These are phyloP conservation scores for Kodamaea lidongshanica DNA, from an alignment of 805 yeast species.

Conservation along the genomic window DNA sequence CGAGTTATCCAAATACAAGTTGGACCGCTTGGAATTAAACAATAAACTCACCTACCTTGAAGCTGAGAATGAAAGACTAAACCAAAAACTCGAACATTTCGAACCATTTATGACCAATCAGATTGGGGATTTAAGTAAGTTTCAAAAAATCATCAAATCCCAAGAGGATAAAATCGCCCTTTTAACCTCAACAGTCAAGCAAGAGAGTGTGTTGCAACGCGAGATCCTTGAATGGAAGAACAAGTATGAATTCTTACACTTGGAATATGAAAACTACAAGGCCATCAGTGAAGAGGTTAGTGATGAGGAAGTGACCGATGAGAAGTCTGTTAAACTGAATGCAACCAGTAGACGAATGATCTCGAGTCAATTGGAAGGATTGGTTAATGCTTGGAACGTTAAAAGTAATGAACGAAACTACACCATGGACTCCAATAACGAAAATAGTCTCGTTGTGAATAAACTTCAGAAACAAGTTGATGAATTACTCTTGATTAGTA, in stretches of 20 bases:
- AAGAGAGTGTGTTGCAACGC: constrained; percentile 39
- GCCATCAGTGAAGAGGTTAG: constrained; percentile 27
- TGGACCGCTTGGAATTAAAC: constrained; percentile 39
- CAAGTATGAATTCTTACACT: constrained; percentile 37
- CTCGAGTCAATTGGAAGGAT: constrained; percentile 30
- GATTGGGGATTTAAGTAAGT: constrained; percentile 43
- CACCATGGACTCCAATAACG: constrained; percentile 8
- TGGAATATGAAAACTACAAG: constrained; percentile 40
- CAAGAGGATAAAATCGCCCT: constrained; percentile 44
- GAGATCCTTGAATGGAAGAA: constrained; percentile 44
- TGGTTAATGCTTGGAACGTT: constrained; percentile 29
- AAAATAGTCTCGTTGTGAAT: constrained; percentile 18
- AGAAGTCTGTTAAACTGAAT: constrained; percentile 19
- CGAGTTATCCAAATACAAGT: constrained; percentile 34
- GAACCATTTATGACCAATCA: constrained; percentile 51
- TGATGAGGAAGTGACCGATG: constrained; percentile 23
- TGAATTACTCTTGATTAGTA: constrained; percentile 44
- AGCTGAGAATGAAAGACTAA: constrained; percentile 40
- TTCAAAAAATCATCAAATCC: constrained; percentile 49
- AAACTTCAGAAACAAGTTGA: constrained; percentile 53
- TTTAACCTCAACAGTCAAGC: constrained; percentile 36
- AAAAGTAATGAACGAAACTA: constrained; percentile 9
- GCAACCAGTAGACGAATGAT: constrained; percentile 22
- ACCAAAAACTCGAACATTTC: constrained; percentile 37
- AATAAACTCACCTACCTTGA: constrained; percentile 40